Evolutionary conservation across 2,329 filamentous ascomycete species (phyloP).

Genomic region (Lachnellula subtilissima): DNA sequence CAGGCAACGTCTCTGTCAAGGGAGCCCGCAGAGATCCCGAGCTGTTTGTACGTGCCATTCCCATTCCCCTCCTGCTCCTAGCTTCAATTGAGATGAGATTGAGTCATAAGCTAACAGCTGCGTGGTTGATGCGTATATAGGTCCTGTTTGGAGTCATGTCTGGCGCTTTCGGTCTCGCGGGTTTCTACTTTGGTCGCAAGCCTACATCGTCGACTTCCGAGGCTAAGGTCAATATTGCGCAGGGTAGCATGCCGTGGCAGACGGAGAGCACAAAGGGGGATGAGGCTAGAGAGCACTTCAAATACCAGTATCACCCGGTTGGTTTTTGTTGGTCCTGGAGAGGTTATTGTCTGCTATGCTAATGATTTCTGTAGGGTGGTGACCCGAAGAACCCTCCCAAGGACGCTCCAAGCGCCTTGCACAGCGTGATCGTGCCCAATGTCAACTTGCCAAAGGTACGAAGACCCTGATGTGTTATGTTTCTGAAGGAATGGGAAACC

Average conservation of each 20-base stretch:
- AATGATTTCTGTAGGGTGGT: slow-evolving; percentile 55
- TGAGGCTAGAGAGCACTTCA: slow-evolving; percentile 49
- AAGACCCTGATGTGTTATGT: slow-evolving; percentile 1
- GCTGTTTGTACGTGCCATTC: slow-evolving; percentile 57
- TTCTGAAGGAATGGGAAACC: background rate
- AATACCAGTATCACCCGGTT: slow-evolving; percentile 49
- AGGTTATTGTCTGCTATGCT: slow-evolving; percentile 40
- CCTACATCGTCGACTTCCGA: slow-evolving; percentile 85
- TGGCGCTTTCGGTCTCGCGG: slow-evolving; percentile 78
- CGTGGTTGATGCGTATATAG: slow-evolving; percentile 41
- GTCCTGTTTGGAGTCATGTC: slow-evolving; percentile 90
- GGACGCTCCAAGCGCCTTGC: slow-evolving; percentile 91
- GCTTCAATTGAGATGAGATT: background rate
- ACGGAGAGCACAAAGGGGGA: slow-evolving; percentile 59
- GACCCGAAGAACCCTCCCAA: slow-evolving; percentile 70
- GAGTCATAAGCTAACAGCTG: slow-evolving; percentile 12
- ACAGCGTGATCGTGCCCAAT: slow-evolving; percentile 89
- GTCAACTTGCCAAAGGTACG: slow-evolving; percentile 85
- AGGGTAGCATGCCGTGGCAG: slow-evolving; percentile 89
- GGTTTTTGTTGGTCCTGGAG: background rate
- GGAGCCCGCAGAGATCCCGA: slow-evolving; percentile 59
- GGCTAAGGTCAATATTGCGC: slow-evolving; percentile 66
- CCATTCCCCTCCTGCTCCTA: slow-evolving; percentile 19
- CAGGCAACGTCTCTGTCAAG: slow-evolving; percentile 35
- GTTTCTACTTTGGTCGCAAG: slow-evolving; percentile 83